Percentiles rank a stretch among this genome's conserved stretches.
phyloP scores from a whole-genome alignment of 139 green algal genomes.

The Tetraselmis chui region DNA sequence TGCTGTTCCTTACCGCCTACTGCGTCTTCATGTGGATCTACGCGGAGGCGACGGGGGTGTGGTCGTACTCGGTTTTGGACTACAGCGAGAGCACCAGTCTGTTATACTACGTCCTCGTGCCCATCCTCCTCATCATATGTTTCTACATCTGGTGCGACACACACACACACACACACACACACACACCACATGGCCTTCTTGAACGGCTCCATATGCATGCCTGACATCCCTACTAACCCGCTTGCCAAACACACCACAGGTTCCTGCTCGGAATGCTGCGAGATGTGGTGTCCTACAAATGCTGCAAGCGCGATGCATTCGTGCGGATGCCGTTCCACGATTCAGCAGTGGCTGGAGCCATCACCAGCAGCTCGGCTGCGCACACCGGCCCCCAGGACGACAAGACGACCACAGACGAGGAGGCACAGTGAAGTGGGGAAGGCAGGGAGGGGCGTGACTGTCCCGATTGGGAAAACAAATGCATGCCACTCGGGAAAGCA shows the following conservation, averaged over 20 bases:
- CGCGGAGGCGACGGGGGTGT: background rate
- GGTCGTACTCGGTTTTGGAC: background rate
- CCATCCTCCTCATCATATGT: background rate
- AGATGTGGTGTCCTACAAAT: background rate
- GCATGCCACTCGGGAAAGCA: no score
- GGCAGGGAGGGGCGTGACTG: no score
- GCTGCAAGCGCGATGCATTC: background rate
- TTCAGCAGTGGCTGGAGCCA: background rate
- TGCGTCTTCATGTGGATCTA: background rate
- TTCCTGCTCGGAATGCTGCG: background rate
- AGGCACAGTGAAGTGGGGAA: no score
- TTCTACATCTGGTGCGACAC: background rate
- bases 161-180: background rate
- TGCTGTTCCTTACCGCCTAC: background rate
- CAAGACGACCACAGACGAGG: no score
- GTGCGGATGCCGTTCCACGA: background rate
- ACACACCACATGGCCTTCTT: background rate
- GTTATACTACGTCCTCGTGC: background rate
- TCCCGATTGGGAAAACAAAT: no score
- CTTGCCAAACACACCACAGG: background rate
- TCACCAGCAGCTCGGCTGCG: background rate
- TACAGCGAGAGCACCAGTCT: background rate
- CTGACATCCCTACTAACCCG: background rate
- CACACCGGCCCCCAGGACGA: no score
- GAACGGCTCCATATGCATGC: background rate